A percentile compares a stretch with the other conserved stretches of the same genome.
These are phyloP conservation scores for Bifiguratus adelaidae DNA, from an alignment of 192 early-diverging fungal genomes.

Conservation along the genomic window DNA sequence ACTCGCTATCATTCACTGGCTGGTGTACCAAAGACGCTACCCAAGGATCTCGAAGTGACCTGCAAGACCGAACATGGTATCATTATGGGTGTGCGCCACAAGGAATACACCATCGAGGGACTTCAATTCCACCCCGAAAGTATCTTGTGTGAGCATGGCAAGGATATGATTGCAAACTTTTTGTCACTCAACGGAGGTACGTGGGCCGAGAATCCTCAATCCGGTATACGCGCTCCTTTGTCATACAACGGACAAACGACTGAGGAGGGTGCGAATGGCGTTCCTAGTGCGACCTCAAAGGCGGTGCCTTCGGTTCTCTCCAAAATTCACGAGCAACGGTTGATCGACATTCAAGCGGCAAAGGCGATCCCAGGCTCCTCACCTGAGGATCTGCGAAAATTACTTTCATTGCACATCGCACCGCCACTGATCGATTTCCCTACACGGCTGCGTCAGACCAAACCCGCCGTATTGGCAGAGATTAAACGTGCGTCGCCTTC, in stretches of 20 bases:
- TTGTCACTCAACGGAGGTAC: slow-evolving; percentile 73
- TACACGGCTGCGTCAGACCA: slow-evolving; percentile 45
- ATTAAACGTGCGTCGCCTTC: slow-evolving; percentile 96
- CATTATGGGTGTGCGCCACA: slow-evolving; percentile 96
- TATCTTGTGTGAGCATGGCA: slow-evolving; percentile 89
- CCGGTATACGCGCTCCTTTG: slow-evolving; percentile 19
- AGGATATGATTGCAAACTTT: slow-evolving; percentile 85
- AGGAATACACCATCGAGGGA: slow-evolving; percentile 80
- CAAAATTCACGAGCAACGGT: slow-evolving; percentile 72
- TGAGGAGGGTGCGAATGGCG: neutral
- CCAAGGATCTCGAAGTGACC: slow-evolving; percentile 76
- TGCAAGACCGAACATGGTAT: slow-evolving; percentile 71
- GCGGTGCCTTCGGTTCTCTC: slow-evolving; percentile 60
- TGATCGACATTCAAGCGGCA: slow-evolving; percentile 64
- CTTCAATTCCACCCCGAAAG: slow-evolving; percentile 99
- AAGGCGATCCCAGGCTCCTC: slow-evolving; percentile 64
- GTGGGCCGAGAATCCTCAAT: slow-evolving; percentile 65
- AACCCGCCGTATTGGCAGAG: slow-evolving; percentile 87
- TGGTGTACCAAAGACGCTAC: slow-evolving; percentile 73
- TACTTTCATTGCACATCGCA: slow-evolving; percentile 60
- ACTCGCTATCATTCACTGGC: slow-evolving; percentile 98
- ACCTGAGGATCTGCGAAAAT: slow-evolving; percentile 50
- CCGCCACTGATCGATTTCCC: slow-evolving; percentile 74
- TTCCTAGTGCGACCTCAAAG: slow-evolving; percentile 13
- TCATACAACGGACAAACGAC: neutral